A percentile compares a stretch with the other conserved stretches of the same genome.
These are phyloP conservation scores for Vigna trinervia DNA, from an alignment of 306 rosid genomes.

Conservation along the genomic window DNA sequence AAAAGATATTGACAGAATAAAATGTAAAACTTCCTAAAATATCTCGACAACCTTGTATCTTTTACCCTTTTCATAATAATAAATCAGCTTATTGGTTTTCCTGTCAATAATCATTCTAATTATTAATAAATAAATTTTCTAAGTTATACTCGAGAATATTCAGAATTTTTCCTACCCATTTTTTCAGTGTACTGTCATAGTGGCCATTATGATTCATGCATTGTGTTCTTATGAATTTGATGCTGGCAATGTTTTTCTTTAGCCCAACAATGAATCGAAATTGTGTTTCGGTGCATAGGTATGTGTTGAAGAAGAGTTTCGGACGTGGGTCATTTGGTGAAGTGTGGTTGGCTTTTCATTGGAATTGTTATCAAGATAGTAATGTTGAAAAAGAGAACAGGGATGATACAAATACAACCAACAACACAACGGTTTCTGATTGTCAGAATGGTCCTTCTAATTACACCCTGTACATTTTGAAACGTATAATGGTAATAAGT, in stretches of 20 bases:
- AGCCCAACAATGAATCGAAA: conserved; percentile 21
- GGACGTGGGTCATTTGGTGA: conserved; percentile 99
- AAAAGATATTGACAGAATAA: no score
- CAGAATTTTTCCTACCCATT: no score
- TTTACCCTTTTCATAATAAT: no score
- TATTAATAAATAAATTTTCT: no score
- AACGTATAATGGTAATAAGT: conserved; percentile 87
- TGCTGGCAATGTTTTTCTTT: conserved; percentile 31
- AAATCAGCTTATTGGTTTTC: no score
- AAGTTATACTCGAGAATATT: no score
- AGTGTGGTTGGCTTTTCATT: conserved; percentile 95
- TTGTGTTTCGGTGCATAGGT: conserved; percentile 65
- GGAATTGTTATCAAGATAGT: conserved; percentile 73
- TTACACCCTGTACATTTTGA: conserved; percentile 78
- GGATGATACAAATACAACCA: conserved; percentile 47
- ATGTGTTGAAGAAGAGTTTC: conserved; percentile 79
- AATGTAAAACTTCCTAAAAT: no score
- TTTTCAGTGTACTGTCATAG: conserved; percentile 4
- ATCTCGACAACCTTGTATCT: no score
- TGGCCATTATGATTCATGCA: conserved; percentile 2
- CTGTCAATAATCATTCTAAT: no score
- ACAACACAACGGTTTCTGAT: conserved; percentile 56
- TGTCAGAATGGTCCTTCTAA: conserved; percentile 61
- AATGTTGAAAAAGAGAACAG: conserved; percentile 51
- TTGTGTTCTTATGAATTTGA: conserved; percentile 24